Percentiles rank a stretch among this genome's conserved stretches.
phyloP scores from a whole-genome alignment of 495 filamentous ascomycete genomes.

The Xylona heveae region DNA sequence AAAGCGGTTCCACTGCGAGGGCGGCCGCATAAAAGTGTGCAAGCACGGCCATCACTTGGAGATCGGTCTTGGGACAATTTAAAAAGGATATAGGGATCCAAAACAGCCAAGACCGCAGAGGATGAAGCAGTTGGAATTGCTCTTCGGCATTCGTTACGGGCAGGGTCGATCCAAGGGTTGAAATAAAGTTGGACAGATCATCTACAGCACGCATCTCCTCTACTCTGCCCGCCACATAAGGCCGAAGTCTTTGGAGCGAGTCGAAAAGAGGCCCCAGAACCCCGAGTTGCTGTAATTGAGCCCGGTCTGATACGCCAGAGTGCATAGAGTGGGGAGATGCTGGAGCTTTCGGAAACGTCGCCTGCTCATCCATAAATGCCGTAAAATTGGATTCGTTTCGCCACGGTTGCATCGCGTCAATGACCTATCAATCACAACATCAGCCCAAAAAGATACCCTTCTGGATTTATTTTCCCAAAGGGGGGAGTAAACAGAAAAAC shows the following conservation, averaged over 20 bases:
- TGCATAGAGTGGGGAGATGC: slow-evolving; percentile 31
- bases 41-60: slow-evolving; percentile 56
- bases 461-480: neutral
- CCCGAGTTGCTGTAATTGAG: slow-evolving; percentile 45
- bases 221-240: slow-evolving; percentile 46
- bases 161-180: slow-evolving; percentile 52
- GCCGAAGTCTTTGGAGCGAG: slow-evolving; percentile 49
- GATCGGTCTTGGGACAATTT: slow-evolving; percentile 31
- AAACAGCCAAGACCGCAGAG: slow-evolving; percentile 79
- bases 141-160: slow-evolving; percentile 53
- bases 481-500: slow-evolving; percentile 9
- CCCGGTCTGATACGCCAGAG: no score
- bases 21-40: slow-evolving; percentile 83
- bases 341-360: slow-evolving; percentile 39
- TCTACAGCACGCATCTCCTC: slow-evolving; percentile 53
- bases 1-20: slow-evolving; percentile 69
- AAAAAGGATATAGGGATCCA: slow-evolving; percentile 66
- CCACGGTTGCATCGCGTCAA: slow-evolving; percentile 85
- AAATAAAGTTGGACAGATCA: slow-evolving; percentile 64
- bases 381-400: slow-evolving; percentile 71
- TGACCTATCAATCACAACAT: slow-evolving; percentile 35
- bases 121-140: slow-evolving; percentile 71
- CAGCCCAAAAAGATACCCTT: no score
- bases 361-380: slow-evolving; percentile 61
- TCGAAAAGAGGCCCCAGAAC: slow-evolving; percentile 40